Evolutionary conservation across 2,329 filamentous ascomycete species (phyloP), one percentile per base, ranked within the genome.

Genomic region (Helotiales sp.): DNA sequence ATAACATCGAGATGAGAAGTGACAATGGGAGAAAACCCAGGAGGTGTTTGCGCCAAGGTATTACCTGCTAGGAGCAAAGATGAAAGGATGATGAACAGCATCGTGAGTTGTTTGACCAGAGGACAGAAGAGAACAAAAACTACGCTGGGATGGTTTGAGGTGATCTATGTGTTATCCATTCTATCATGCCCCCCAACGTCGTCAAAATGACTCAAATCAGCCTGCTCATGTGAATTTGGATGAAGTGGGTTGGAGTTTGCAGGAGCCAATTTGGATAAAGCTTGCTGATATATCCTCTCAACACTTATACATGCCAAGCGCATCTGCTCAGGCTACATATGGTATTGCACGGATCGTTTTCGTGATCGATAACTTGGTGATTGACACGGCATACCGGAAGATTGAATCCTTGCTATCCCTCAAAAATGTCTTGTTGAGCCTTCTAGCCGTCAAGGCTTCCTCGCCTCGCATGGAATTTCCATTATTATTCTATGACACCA

Each of bases 1-100:
- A 55, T 63, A 29, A 63, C 54, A 31, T 58, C 54, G 5, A 63
- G 56, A 10, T 51, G 48, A 2, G 56, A 47, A 34, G 47, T 58
- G 12, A 61, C 56, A 44, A 34, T 57, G 1, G 61, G 61, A 25
- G 22, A 29, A 17, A 61, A 63, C 2, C 52, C 55, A 19, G 53
- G 36, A n/a, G 61, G 61, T 5, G 56, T 63, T 40, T 61, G 52
- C 4, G 58, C 61, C 5, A 55, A 25, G 3, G 40, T 46, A 25
- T 30, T 10, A 24, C 34, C 27, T 22, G 49, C 22, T 13, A 59
- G 27, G 8, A 57, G 5, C 1, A 63, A 34, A 2, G 50, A 38
- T 22, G 48, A 4, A 31, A 63, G 22, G n/a, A 22, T 24, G 1
- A 48, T 8, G 38, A 55, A 52, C 19, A 59, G 40, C 61, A 63